Conservation (phyloP, 805 yeast species). For the Pichia insulana region DNA sequence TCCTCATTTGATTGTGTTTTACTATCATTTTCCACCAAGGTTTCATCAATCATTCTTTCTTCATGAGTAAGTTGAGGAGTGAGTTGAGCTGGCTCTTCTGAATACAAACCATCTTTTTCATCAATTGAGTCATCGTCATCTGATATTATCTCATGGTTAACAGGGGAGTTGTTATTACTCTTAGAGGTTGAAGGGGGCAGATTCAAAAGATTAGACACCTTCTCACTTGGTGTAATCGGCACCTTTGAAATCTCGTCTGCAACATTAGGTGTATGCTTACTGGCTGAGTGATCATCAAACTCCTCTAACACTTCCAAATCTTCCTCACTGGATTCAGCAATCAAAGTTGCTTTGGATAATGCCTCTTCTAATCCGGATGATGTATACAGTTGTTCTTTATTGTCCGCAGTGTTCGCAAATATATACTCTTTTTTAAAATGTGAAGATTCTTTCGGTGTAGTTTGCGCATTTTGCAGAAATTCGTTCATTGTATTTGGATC, state of each 20-base stretch:
- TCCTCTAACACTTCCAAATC: background rate
- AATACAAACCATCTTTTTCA: background rate
- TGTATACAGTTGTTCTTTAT: too few species aligned
- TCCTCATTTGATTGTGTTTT: conserved; percentile 2
- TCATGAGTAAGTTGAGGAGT: background rate
- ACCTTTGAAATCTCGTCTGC: conserved; percentile 16
- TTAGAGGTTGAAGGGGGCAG: too few species aligned
- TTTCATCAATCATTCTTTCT: background rate
- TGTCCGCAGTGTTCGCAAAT: too few species aligned
- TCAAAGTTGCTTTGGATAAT: background rate
- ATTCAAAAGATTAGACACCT: background rate
- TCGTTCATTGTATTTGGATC: too few species aligned
- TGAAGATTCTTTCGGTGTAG: too few species aligned
- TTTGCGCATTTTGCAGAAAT: too few species aligned
- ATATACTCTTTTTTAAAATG: too few species aligned
- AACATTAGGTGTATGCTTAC: too few species aligned
- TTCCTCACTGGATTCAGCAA: background rate
- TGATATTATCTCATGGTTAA: background rate
- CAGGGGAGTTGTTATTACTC: too few species aligned
- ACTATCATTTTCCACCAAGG: background rate
- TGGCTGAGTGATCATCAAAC: conserved; percentile 3
- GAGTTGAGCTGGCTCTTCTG: background rate
- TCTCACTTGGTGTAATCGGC: conserved; percentile 8
- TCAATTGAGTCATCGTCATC: background rate
- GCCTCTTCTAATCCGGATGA: background rate